Conservation (phyloP, 139 green algal genomes). For the Asterochloris erici region DNA sequence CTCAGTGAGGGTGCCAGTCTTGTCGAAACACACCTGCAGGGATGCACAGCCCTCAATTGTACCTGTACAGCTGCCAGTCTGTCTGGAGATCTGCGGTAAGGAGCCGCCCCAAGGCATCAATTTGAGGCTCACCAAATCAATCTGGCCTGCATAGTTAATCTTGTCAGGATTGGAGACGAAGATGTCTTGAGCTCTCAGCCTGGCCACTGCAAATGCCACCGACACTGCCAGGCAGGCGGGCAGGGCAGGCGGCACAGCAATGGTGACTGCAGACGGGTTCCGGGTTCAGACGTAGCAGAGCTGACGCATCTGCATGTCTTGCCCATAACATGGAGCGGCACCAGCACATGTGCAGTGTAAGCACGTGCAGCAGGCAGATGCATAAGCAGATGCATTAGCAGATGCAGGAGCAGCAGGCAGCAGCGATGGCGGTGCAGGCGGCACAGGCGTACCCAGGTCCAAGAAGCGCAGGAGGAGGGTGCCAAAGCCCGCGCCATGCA, state of each 20-base stretch:
- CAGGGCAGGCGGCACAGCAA: conserved; percentile 70
- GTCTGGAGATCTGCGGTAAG: too few relatives aligned
- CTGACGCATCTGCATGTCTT: too few relatives aligned
- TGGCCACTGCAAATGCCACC: conserved; percentile 52
- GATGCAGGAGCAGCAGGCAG: too few relatives aligned
- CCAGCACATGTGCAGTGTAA: too few relatives aligned
- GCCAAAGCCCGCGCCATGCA: neutral
- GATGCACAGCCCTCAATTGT: too few relatives aligned
- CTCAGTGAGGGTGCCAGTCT: conserved; percentile 69
- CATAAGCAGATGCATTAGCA: too few relatives aligned
- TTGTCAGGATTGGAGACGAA: conserved; percentile 56
- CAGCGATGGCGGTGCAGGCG: too few relatives aligned
- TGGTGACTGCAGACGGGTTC: conserved; percentile 40
- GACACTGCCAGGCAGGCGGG: conserved; percentile 68
- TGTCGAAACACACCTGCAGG: conserved; percentile 54
- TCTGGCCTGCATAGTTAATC: conserved; percentile 55
- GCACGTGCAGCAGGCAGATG: too few relatives aligned
- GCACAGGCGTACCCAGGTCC: conserved; percentile 43
- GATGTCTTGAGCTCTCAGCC: conserved; percentile 48
- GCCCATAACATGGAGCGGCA: too few relatives aligned
- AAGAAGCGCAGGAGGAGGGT: conserved; percentile 35
- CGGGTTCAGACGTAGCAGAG: too few relatives aligned
- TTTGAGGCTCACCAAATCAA: conserved; percentile 36
- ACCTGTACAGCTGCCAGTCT: too few relatives aligned
- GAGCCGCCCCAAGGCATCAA: too few relatives aligned